phyloP scores from a whole-genome alignment of 148 eudicot genomes.

The Polygonum maritimum region DNA sequence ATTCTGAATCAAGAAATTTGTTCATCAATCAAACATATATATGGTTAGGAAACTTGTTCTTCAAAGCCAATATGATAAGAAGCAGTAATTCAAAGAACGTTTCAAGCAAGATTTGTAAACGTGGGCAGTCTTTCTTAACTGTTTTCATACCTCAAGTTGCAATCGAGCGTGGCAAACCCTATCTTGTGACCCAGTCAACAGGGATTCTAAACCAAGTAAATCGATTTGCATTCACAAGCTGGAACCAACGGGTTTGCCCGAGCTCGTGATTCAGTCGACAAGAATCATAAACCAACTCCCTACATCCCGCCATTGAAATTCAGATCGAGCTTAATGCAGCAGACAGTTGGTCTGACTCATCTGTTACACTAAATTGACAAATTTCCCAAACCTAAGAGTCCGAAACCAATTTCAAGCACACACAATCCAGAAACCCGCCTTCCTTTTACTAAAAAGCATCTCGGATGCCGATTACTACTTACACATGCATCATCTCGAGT shows the following conservation, averaged over 20 bases:
- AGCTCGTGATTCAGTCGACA: too few species aligned
- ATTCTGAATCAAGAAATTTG: not conserved
- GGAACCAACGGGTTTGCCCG: too few species aligned
- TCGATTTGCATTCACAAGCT: too few species aligned
- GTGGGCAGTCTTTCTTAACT: not conserved
- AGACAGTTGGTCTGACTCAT: too few species aligned
- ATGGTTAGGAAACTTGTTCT: not conserved
- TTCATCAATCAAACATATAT: not conserved
- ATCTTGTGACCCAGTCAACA: too few species aligned
- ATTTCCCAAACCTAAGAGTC: too few species aligned
- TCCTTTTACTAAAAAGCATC: not conserved
- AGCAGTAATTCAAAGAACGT: too few species aligned
- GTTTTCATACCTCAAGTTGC: not conserved
- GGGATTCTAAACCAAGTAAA: too few species aligned
- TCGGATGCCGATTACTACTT: not conserved
- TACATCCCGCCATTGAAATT: too few species aligned
- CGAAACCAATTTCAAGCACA: not conserved
- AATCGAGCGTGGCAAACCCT: too few species aligned
- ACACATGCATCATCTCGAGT: conserved; percentile 7
- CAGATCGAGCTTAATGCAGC: not conserved
- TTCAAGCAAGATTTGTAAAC: not conserved
- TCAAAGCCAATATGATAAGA: not conserved
- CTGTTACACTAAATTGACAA: not conserved
- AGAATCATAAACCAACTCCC: too few species aligned
- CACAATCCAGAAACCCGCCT: not conserved